These are phyloP conservation scores for Fusarium sp. DNA, from an alignment of 2,329 filamentous ascomycete species.

Conservation along the genomic window DNA sequence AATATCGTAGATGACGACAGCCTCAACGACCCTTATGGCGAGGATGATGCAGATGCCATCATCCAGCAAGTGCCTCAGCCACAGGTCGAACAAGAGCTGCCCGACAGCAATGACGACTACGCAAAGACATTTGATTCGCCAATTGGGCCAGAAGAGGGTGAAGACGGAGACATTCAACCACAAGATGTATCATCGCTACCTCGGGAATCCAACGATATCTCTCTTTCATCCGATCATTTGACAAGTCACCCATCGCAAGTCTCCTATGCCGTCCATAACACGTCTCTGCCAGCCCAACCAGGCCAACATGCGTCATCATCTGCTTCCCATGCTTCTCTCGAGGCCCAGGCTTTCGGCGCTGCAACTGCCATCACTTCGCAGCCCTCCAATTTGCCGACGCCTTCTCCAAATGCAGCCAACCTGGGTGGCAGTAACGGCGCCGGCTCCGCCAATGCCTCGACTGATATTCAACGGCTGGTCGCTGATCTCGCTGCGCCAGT, in stretches of 20 bases:
- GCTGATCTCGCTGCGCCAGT: slow-evolving; percentile 56
- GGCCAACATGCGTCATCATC: slow-evolving; percentile 41
- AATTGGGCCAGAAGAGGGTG: slow-evolving; percentile 53
- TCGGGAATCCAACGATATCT: slow-evolving; percentile 58
- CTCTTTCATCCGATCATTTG: slow-evolving; percentile 56
- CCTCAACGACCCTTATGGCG: slow-evolving; percentile 61
- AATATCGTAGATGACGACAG: slow-evolving; percentile 61
- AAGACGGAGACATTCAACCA: slow-evolving; percentile 51
- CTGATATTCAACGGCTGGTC: slow-evolving; percentile 57
- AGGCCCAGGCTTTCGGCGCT: slow-evolving; percentile 44
- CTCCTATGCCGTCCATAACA: slow-evolving; percentile 50
- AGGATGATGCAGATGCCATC: slow-evolving; percentile 51
- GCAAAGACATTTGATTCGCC: slow-evolving; percentile 65
- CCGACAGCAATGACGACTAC: slow-evolving; percentile 61
- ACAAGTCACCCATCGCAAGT: slow-evolving; percentile 50
- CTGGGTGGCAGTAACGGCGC: slow-evolving; percentile 44
- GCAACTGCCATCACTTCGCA: slow-evolving; percentile 38
- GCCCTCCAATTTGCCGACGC: slow-evolving; percentile 39
- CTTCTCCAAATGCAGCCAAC: slow-evolving; percentile 46
- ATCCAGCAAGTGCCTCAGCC: slow-evolving; percentile 45
- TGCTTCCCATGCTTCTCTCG: slow-evolving; percentile 47
- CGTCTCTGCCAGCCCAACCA: slow-evolving; percentile 46
- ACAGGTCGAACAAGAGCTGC: slow-evolving; percentile 48
- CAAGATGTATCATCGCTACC: slow-evolving; percentile 60
- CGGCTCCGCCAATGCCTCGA: slow-evolving; percentile 49